Base-by-base conservation (phyloP, 2,329 filamentous ascomycete species). In the Aspergillus amoenus region DNA sequence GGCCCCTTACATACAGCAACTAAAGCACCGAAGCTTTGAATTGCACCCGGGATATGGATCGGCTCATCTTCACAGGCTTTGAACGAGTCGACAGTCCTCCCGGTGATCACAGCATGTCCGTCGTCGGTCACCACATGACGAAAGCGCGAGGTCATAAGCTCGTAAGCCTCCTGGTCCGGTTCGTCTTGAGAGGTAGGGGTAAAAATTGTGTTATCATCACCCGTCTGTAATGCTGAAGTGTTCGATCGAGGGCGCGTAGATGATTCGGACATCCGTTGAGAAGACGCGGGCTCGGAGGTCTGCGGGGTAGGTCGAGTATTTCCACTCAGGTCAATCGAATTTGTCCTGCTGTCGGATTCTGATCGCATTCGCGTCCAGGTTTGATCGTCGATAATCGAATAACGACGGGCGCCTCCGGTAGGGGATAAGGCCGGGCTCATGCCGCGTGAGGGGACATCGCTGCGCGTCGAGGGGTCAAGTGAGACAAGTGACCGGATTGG, bases 41-140 rank as follows among this genome's bases (percentile, higher is more conserved):
- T 78, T 1, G 92, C 90, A 18, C 91, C 70, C 0, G 92, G 92
- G 1, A 91, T 88, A 63, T 93, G 91, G 24, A 96, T 96, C 0
- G 92, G 91, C 67, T 96, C 92, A 67, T 96, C 92, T 72, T 96
- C 92, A 68, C 92, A 96, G 52, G 86, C 83, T 69, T 95, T 89
- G 44, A 94, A 76, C 1, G 82, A 84, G 2, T 85, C 82, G 2
- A 86, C 88, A 52, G 91, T 86, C 55, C 88, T 82, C 5, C 91
- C 91, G 1, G 90, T 94, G 53, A 96, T 90, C 30, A 96, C 84
- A 24, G 88, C 86, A 74, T 96, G 91, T 0, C 91, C 91, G 15
- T 86, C 88, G 2, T 89, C 85, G 0, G 89, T 92, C 24, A 88
- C 78, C 4, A 89, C 79, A 68, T 96, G 90, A 64, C 87, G 89